These are phyloP conservation scores for Cystobasidium onofrii DNA, from an alignment of 768 basidiomycete genomes.

Conservation along the genomic window DNA sequence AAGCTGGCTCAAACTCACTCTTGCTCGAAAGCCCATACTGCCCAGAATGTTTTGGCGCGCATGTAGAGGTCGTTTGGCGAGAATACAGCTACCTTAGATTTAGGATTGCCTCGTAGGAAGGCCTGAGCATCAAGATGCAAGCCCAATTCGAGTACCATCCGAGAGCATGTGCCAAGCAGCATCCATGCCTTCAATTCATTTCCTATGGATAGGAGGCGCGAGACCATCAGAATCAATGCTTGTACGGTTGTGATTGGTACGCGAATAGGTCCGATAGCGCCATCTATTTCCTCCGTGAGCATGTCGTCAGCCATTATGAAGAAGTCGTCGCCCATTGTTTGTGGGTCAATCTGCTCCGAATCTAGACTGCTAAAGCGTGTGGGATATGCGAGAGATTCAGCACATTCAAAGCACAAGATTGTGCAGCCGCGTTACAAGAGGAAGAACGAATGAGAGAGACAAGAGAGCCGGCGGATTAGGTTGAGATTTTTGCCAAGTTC, in stretches of 20 bases:
- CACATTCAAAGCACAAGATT: no score
- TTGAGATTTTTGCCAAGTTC: no score
- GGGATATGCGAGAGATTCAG: no score
- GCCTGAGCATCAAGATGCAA: not conserved
- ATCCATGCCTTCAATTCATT: not conserved
- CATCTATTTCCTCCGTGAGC: not conserved
- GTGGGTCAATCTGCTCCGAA: no score
- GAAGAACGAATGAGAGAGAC: no score
- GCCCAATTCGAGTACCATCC: not conserved
- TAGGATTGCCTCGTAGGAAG: not conserved
- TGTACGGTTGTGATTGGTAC: not conserved
- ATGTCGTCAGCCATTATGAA: not conserved
- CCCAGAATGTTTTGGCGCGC: slow-evolving; percentile 2
- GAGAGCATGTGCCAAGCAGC: not conserved
- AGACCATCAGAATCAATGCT: not conserved
- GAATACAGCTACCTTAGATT: not conserved
- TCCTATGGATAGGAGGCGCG: not conserved
- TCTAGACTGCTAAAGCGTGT: not conserved
- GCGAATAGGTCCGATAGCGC: not conserved
- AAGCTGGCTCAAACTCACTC: not conserved
- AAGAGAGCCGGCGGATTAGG: not conserved
- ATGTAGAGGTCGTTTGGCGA: not conserved
- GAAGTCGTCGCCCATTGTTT: no score
- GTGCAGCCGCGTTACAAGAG: no score
- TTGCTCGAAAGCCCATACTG: not conserved